Evolutionary conservation across 805 yeast species (phyloP).

Genomic region (Kluyveromyces dobzhanskii): DNA sequence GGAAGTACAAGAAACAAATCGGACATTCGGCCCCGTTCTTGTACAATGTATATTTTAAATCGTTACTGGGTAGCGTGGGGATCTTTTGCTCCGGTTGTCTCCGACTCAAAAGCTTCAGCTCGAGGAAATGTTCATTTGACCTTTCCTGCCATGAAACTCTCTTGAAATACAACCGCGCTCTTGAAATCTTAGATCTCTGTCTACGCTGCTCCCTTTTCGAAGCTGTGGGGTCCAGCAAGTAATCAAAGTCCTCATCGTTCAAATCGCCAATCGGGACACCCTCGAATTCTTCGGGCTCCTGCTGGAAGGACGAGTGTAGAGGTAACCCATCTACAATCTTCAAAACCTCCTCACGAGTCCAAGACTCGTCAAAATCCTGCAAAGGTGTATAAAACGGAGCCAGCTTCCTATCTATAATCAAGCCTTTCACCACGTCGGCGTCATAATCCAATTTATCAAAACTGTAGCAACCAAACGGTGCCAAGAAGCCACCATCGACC

Average conservation of each 20-base stretch:
- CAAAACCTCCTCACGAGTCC: slow-evolving; percentile 66
- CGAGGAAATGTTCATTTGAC: slow-evolving; percentile 58
- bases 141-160: slow-evolving; percentile 42
- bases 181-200: slow-evolving; percentile 23
- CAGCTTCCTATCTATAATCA: slow-evolving; percentile 59
- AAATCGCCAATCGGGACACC: slow-evolving; percentile 27
- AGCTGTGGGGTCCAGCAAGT: slow-evolving; percentile 21
- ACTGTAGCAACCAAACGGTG: slow-evolving; percentile 84
- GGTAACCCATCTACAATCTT: slow-evolving; percentile 41
- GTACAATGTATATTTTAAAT: slow-evolving; percentile 52
- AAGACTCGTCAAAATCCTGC: slow-evolving; percentile 62
- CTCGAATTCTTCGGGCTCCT: slow-evolving; percentile 30
- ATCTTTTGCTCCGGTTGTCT: slow-evolving; percentile 40
- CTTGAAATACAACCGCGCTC: slow-evolving; percentile 31
- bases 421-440: slow-evolving; percentile 58
- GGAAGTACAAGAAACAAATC: slow-evolving; percentile 84
- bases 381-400: slow-evolving; percentile 91
- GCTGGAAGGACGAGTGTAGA: slow-evolving; percentile 45
- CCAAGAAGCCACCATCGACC: slow-evolving; percentile 91
- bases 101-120: slow-evolving; percentile 32
- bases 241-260: slow-evolving; percentile 20
- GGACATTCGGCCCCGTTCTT: slow-evolving; percentile 78
- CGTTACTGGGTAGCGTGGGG: slow-evolving; percentile 29
- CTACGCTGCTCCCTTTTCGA: slow-evolving; percentile 27
- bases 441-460: slow-evolving; percentile 66